These are phyloP conservation scores for Chaetomiaceae sp. DNA, from an alignment of 2,329 filamentous ascomycete species.

Conservation along the genomic window DNA sequence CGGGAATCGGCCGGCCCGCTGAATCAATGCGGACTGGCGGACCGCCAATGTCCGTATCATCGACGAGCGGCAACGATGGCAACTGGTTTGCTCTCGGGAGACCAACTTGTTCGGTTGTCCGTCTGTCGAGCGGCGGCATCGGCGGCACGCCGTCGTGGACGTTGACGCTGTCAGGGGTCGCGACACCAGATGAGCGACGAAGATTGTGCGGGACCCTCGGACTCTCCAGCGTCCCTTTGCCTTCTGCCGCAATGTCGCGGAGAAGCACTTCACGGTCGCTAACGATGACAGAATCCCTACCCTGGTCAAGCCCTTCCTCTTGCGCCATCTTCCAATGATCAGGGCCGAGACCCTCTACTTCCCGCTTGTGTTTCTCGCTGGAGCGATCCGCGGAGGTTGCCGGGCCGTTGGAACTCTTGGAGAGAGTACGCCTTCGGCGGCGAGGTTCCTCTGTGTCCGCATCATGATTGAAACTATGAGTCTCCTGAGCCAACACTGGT, in stretches of 20 bases:
- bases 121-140: conserved; percentile 50
- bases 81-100: conserved; percentile 66
- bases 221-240: conserved; percentile 53
- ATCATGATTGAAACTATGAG: conserved; percentile 69
- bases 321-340: conserved; percentile 71
- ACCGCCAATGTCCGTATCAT: conserved; percentile 80
- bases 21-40: conserved; percentile 57
- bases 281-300: conserved; percentile 67
- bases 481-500: conserved; percentile 1
- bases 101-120: conserved; percentile 63
- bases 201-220: conserved; percentile 39
- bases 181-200: conserved; percentile 29
- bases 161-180: conserved; percentile 33
- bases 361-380: conserved; percentile 62
- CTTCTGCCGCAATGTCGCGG: conserved; percentile 58
- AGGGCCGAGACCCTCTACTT: conserved; percentile 71
- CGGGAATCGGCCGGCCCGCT: conserved; percentile 44
- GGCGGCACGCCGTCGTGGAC: conserved; percentile 55
- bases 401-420: conserved; percentile 21
- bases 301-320: conserved; percentile 55
- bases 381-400: conserved; percentile 47
- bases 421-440: conserved; percentile 36
- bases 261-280: conserved; percentile 68
- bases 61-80: conserved; percentile 62
- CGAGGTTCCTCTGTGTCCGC: conserved; percentile 55